Evolutionary conservation across 768 basidiomycete genomes (phyloP).

Genomic region (Tricholoma saponaceum): DNA sequence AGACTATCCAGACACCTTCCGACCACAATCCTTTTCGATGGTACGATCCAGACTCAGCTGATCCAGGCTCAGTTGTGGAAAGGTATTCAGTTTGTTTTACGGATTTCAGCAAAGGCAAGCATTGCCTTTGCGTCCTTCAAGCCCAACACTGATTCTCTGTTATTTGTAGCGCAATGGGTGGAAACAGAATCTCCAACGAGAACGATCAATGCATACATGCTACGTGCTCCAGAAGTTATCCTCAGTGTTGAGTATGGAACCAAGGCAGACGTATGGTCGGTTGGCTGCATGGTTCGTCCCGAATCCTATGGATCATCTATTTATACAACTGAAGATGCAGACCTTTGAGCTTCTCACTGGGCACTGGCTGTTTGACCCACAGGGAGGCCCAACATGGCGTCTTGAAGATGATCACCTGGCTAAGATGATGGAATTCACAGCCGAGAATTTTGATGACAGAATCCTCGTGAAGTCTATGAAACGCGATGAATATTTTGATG

Average conservation of each 20-base stretch:
- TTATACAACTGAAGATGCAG: neutral
- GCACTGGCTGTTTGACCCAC: conserved; percentile 18
- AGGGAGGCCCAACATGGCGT: conserved; percentile 9
- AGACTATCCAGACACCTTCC: neutral
- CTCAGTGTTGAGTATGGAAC: conserved; percentile 17
- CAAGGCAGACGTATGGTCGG: conserved; percentile 21
- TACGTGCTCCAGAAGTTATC: conserved; percentile 23
- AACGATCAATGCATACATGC: conserved; percentile 6
- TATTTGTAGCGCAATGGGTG: conserved; percentile 15
- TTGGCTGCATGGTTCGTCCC: conserved; percentile 20
- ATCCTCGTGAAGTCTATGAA: neutral
- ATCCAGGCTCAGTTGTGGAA: too few species aligned
- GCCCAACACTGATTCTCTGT: neutral
- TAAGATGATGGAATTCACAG: conserved; percentile 25
- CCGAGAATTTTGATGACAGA: conserved; percentile 8
- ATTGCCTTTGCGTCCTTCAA: neutral
- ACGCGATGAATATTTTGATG: neutral
- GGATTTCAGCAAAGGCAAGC: conserved; percentile 19
- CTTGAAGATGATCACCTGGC: conserved; percentile 24
- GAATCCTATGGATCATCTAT: neutral
- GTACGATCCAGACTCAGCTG: too few species aligned
- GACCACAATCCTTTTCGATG: neutral
- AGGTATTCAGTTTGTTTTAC: too few species aligned
- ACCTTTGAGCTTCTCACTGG: conserved; percentile 23
- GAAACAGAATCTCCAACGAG: conserved; percentile 14